A percentile compares a stretch with the other conserved stretches of the same genome.
These are phyloP conservation scores for Pistacia integerrima DNA, from an alignment of 345 rosid species.

Conservation along the genomic window DNA sequence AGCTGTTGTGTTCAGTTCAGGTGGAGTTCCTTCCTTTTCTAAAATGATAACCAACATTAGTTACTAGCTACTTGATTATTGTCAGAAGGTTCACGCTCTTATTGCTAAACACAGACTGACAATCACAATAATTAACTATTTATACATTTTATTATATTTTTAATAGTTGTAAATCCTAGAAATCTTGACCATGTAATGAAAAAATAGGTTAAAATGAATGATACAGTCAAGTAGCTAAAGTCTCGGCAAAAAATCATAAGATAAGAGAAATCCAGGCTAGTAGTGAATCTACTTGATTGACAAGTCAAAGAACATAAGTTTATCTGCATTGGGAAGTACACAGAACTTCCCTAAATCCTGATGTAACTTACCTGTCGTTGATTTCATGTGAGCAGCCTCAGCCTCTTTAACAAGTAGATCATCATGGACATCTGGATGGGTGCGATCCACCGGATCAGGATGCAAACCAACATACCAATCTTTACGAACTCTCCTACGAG, in stretches of 20 bases:
- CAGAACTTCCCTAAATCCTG: constrained; percentile 9
- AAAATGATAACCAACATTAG: constrained; percentile 34
- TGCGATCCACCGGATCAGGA: constrained; percentile 90
- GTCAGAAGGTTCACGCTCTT: not conserved
- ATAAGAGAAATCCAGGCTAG: not conserved
- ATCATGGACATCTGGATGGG: constrained; percentile 92
- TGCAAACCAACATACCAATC: constrained; percentile 91
- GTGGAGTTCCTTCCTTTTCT: constrained; percentile 52
- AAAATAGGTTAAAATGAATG: not conserved
- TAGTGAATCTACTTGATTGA: constrained; percentile 9
- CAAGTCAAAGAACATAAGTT: constrained; percentile 7
- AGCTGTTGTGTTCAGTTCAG: constrained; percentile 44
- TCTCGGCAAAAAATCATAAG: not conserved
- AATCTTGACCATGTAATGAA: not conserved
- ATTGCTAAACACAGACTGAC: not conserved
- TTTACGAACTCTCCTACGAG: constrained; percentile 86
- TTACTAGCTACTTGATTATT: constrained; percentile 22
- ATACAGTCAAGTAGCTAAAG: not conserved
- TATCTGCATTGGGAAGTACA: not conserved
- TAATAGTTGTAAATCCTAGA: not conserved
- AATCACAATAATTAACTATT: not conserved
- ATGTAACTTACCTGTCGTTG: constrained; percentile 57
- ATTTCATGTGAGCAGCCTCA: constrained; percentile 57
- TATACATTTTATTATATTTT: not conserved
- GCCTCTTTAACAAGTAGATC: constrained; percentile 67